A percentile compares a stretch with the other conserved stretches of the same genome.
phyloP scores from a whole-genome alignment of 2,329 filamentous ascomycete species.

The Erysiphe pulchra region DNA sequence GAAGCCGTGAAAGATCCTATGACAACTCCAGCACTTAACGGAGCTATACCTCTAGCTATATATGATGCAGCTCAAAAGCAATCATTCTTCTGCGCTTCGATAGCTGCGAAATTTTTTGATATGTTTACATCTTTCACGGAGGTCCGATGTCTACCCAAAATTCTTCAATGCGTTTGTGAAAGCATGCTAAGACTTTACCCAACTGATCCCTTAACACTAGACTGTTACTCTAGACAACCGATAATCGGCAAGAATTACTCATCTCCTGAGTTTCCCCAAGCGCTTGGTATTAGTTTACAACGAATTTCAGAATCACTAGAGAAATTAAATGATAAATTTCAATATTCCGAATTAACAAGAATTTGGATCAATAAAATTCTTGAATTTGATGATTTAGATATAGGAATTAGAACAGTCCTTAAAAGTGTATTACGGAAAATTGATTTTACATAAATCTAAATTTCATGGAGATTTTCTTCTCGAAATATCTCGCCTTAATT shows the following conservation, averaged over 20 bases:
- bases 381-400: conserved; percentile 23
- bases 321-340: conserved; percentile 19
- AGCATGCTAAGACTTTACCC: conserved; percentile 34
- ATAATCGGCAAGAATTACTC: conserved; percentile 36
- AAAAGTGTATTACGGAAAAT: conserved; percentile 18
- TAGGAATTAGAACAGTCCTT: conserved; percentile 27
- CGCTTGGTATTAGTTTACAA: conserved; percentile 37
- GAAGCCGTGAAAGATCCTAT: conserved; percentile 13
- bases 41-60: conserved; percentile 81
- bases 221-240: conserved; percentile 46
- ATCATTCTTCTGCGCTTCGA: conserved; percentile 35
- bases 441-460: background rate
- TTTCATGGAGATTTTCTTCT: too few relatives aligned
- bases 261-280: conserved; percentile 47
- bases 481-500: too few relatives aligned
- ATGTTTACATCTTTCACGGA: conserved; percentile 47
- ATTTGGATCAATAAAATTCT: conserved; percentile 30
- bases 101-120: conserved; percentile 57
- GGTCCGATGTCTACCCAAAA: conserved; percentile 34
- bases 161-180: conserved; percentile 50
- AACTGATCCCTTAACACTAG: conserved; percentile 33
- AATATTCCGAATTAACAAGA: conserved; percentile 22
- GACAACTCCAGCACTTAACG: conserved; percentile 58
- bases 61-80: conserved; percentile 71
- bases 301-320: conserved; percentile 28